phyloP scores from a whole-genome alignment of 108 stramenopile genomes.

The Skeletonema tropicum region DNA sequence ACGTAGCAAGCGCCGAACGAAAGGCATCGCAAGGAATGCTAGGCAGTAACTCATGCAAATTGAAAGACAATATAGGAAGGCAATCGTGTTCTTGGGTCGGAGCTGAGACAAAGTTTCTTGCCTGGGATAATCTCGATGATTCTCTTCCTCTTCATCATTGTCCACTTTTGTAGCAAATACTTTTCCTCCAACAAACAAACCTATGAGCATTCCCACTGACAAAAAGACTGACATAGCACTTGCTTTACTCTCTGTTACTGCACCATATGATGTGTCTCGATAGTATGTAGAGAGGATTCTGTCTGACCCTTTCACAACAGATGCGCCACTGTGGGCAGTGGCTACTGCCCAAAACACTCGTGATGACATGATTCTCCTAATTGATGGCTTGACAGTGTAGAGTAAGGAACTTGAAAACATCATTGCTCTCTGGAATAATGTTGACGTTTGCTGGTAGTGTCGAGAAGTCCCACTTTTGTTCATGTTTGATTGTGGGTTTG shows the following conservation, averaged over 20 bases:
- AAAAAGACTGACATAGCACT: conserved; percentile 71
- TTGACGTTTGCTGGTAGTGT: conserved; percentile 10
- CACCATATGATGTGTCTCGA: conserved; percentile 67
- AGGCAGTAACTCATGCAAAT: conserved; percentile 73
- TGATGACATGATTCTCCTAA: conserved; percentile 57
- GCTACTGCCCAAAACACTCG: conserved; percentile 84
- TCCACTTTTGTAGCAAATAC: conserved; percentile 59
- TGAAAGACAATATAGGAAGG: conserved; percentile 68
- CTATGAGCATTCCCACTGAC: conserved; percentile 69
- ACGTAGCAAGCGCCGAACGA: conserved; percentile 47
- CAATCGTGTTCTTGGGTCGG: conserved; percentile 64
- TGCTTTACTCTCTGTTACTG: conserved; percentile 59
- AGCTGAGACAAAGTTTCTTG: conserved; percentile 20
- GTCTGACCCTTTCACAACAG: conserved; percentile 71
- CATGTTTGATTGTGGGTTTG: conserved; percentile 14
- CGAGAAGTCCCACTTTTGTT: conserved; percentile 10
- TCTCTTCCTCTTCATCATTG: conserved; percentile 12
- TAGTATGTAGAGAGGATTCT: conserved; percentile 77
- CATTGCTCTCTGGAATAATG: conserved; percentile 14
- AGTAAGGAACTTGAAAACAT: conserved; percentile 17
- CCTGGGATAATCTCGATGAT: not conserved
- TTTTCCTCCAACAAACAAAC: conserved; percentile 69
- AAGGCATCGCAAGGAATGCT: conserved; percentile 71
- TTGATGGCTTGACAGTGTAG: conserved; percentile 59
- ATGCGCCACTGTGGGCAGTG: conserved; percentile 75